Conservation (phyloP, 257 asterid genomes). For the Solanum rostratum region DNA sequence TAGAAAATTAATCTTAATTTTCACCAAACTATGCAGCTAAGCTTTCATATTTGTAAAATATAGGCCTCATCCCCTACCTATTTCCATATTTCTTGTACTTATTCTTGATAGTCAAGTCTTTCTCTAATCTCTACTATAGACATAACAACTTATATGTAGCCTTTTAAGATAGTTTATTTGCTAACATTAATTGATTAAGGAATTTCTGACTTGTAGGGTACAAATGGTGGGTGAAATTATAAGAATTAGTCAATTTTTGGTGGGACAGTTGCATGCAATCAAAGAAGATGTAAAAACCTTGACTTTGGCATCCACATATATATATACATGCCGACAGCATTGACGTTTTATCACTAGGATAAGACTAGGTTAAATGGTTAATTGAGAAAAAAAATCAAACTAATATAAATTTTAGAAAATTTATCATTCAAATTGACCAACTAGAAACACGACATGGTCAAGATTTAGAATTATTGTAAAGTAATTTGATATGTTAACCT, state of each 20-base stretch:
- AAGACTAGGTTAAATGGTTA: background rate
- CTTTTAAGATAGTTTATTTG: background rate
- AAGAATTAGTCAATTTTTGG: background rate
- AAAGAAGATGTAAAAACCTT: background rate
- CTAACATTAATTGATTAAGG: background rate
- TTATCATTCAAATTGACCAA: background rate
- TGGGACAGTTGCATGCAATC: background rate
- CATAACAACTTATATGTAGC: background rate
- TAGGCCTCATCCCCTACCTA: background rate
- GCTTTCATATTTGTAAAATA: background rate
- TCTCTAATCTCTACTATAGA: background rate
- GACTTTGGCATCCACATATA: background rate
- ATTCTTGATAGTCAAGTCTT: background rate
- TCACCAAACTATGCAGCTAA: background rate
- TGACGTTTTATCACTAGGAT: background rate
- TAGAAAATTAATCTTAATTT: background rate
- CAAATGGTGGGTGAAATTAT: background rate
- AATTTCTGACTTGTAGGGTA: background rate
- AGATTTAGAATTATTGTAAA: background rate
- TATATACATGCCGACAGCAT: background rate
- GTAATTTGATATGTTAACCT: background rate
- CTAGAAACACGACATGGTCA: background rate
- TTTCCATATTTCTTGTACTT: background rate
- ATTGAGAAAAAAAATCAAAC: background rate
- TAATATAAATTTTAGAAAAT: background rate